These are phyloP conservation scores for Penicillium diatomitis DNA, from an alignment of 495 filamentous ascomycete genomes.

Conservation along the genomic window DNA sequence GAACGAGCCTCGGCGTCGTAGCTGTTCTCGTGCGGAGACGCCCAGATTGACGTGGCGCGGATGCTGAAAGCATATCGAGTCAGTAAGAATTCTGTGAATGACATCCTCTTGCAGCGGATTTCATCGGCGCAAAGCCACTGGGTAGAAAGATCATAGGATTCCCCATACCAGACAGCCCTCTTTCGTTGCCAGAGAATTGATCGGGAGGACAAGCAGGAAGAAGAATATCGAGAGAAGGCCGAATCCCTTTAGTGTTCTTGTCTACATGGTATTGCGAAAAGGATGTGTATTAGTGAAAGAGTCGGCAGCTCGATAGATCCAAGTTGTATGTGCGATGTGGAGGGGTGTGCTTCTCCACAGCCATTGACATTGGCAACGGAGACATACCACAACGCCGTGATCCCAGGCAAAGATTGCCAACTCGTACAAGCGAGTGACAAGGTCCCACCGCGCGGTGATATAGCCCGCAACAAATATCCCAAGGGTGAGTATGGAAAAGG, in stretches of 20 bases:
- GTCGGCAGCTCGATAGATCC: not conserved
- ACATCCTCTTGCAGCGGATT: not conserved
- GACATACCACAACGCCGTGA: conserved; percentile 90
- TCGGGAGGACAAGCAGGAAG: conserved; percentile 63
- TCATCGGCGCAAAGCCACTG: not conserved
- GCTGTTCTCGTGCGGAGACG: conserved; percentile 91
- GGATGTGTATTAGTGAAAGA: conserved; percentile 1
- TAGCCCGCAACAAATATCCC: conserved; percentile 99
- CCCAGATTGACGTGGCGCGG: conserved; percentile 72
- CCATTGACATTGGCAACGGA: not conserved
- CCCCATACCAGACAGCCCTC: conserved; percentile 55
- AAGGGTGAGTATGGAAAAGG: conserved; percentile 85
- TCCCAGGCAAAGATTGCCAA: conserved; percentile 95
- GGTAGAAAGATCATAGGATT: not conserved
- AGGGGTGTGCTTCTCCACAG: conserved; percentile 4
- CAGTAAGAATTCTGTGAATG: conserved; percentile 2
- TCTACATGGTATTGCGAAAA: conserved; percentile 24
- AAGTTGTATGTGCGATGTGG: conserved; percentile 3
- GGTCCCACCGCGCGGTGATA: conserved; percentile 96
- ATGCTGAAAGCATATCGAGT: conserved; percentile 47
- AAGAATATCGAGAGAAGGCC: conserved; percentile 66
- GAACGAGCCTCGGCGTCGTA: conserved; percentile 90
- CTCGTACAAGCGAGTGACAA: conserved; percentile 92
- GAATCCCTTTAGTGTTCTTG: conserved; percentile 66
- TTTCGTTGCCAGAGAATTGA: conserved; percentile 60